A percentile compares a stretch with the other conserved stretches of the same genome.
These are phyloP conservation scores for Mimosa bimucronata DNA, from an alignment of 306 rosid species.

Conservation along the genomic window DNA sequence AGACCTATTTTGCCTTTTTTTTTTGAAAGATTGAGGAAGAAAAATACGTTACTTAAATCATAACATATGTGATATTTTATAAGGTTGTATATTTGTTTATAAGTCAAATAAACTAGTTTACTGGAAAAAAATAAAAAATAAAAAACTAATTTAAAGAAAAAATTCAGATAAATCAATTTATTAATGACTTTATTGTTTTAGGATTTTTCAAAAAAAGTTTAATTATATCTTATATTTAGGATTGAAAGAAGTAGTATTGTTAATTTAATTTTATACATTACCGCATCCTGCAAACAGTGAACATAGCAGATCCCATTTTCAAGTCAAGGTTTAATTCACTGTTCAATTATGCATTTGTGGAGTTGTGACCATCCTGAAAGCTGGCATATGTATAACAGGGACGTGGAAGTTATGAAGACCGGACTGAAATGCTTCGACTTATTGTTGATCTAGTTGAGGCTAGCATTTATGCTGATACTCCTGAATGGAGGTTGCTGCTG, in stretches of 20 bases:
- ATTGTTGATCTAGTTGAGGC: slow-evolving; percentile 98
- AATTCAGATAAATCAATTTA: too few relatives aligned
- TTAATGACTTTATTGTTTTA: too few relatives aligned
- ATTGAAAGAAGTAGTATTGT: not conserved
- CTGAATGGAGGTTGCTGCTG: slow-evolving; percentile 79
- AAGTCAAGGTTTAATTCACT: slow-evolving; percentile 14
- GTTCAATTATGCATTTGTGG: slow-evolving; percentile 2
- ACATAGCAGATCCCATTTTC: not conserved
- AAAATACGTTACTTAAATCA: too few relatives aligned
- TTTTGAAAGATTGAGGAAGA: too few relatives aligned
- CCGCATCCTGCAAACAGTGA: slow-evolving; percentile 27
- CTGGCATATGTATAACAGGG: slow-evolving; percentile 59
- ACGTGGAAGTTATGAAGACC: slow-evolving; percentile 97
- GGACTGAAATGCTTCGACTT: slow-evolving; percentile 89
- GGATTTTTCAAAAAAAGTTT: too few relatives aligned
- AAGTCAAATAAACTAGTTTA: too few relatives aligned
- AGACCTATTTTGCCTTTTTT: too few relatives aligned
- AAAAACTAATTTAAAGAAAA: too few relatives aligned
- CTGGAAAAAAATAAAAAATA: too few relatives aligned
- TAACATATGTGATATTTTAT: too few relatives aligned
- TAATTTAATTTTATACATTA: not conserved
- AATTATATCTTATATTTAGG: too few relatives aligned
- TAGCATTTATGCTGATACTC: slow-evolving; percentile 85
- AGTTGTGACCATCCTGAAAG: slow-evolving; percentile 28
- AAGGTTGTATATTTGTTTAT: too few relatives aligned